phyloP scores from a whole-genome alignment of 768 basidiomycete genomes.

The Pleurotus ostreatus region DNA sequence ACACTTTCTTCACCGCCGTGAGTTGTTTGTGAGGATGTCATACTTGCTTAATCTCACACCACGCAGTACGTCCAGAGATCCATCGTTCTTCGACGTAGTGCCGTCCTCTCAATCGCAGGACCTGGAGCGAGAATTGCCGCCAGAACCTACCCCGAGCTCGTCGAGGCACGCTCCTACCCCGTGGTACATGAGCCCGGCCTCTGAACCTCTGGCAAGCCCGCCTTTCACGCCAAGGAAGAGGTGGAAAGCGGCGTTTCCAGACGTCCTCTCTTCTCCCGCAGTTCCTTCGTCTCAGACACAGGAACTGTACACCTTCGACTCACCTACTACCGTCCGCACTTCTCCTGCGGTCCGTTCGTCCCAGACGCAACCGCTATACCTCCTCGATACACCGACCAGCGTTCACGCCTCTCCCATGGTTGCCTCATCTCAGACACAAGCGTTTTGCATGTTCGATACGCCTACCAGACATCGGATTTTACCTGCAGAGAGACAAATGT shows the following conservation, averaged over 20 bases:
- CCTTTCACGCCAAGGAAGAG: neutral
- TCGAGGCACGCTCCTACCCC: too few relatives aligned
- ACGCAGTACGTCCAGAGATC: neutral
- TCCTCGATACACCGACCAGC: too few relatives aligned
- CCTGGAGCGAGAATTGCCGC: too few relatives aligned
- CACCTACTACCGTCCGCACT: conserved; percentile 13
- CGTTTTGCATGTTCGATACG: too few relatives aligned
- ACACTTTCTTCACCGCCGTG: neutral
- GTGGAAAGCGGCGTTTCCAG: neutral
- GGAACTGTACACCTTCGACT: conserved; percentile 12
- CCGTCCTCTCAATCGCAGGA: conserved; percentile 11
- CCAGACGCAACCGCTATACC: neutral
- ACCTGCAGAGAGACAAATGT: too few relatives aligned
- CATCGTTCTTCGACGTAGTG: neutral
- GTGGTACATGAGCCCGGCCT: too few relatives aligned
- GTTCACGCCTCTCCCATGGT: too few relatives aligned
- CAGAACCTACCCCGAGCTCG: too few relatives aligned
- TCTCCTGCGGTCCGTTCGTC: neutral
- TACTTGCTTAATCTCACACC: neutral
- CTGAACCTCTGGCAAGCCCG: neutral
- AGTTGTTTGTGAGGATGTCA: neutral
- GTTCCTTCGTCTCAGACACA: conserved; percentile 7
- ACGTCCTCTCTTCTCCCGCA: neutral
- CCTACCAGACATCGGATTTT: too few relatives aligned
- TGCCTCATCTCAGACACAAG: too few relatives aligned